These are phyloP conservation scores for Geotrichum aggregatum DNA, from an alignment of 1,139 yeast genomes.

Conservation along the genomic window DNA sequence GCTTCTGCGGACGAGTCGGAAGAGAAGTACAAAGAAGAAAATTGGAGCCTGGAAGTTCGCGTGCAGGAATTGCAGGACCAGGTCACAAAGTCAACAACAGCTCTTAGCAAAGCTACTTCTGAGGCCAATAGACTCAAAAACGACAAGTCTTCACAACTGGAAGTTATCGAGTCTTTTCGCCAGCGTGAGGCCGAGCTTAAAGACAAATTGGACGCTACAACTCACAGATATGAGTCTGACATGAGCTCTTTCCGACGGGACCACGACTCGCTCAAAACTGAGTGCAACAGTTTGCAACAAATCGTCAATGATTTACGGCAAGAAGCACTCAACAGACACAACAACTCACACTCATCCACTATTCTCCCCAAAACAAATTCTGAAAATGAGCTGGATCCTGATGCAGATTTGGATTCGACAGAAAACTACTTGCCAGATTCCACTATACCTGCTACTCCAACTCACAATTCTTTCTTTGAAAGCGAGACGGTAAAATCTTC, in stretches of 20 bases:
- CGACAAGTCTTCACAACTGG: constrained; percentile 32
- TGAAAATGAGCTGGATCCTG: not conserved
- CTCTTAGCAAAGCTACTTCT: constrained; percentile 29
- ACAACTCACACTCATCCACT: not conserved
- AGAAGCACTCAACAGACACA: constrained; percentile 35
- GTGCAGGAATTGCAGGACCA: constrained; percentile 51
- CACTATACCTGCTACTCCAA: constrained; percentile 46
- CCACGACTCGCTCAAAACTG: constrained; percentile 29
- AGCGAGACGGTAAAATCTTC: constrained; percentile 65
- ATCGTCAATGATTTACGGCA: constrained; percentile 21
- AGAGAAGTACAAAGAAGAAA: constrained; percentile 58
- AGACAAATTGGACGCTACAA: constrained; percentile 29
- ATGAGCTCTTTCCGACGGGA: constrained; percentile 24
- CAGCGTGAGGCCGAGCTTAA: constrained; percentile 32
- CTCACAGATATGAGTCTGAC: constrained; percentile 28
- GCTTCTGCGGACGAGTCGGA: constrained; percentile 41
- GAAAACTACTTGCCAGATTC: constrained; percentile 41
- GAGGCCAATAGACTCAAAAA: constrained; percentile 30
- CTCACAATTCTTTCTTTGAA: constrained; percentile 54
- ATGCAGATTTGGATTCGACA: constrained; percentile 29
- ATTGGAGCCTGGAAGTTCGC: constrained; percentile 73
- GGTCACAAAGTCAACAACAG: constrained; percentile 31
- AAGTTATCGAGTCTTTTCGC: constrained; percentile 34
- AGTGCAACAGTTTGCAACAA: constrained; percentile 28
- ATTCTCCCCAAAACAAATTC: not conserved